Evolutionary conservation across 179 eudicot species (phyloP), one percentile per base, ranked within the genome.

Genomic region (Amaranthus tricolor): DNA sequence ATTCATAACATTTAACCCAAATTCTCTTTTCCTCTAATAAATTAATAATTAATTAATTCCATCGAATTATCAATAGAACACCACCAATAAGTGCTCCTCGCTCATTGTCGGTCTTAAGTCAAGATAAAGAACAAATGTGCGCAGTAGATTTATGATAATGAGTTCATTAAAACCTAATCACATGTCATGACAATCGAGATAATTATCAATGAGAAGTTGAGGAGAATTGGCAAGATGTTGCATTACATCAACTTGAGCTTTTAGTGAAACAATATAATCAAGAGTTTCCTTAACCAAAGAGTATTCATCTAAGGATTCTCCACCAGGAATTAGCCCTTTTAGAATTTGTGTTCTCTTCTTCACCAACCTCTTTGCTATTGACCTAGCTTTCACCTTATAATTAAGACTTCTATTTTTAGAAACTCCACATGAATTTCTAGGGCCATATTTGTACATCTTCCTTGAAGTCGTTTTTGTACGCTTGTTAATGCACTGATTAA

Each of bases 231-330:
- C 89, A 70, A 90, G 72, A 75, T 24, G 60, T 56, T 86, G 78
- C 97, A 92, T 92, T 16, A 90, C 93, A 88, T 90, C 89, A 62
- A 92, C 90, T 77, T 92, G 96, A 72, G 90, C 87, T 62, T 71
- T 55, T 7, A 92, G 85, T 5, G 89, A 89, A 6, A 84, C 53
- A 19, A 92, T 75, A 71, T 92, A 92, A 81, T 90, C 96, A 78
- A 92, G 84, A 75, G 96, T 84, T 89, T 92, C 97, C 47, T 81
- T 83, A 9, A 92, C 76, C 75, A 92, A 79, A 61, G 56, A 69
- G 49, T 61, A 65, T 6, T 87, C 93, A 72, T 90, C 90, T 89
- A 92, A 84, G 68, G 56, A 63, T 79, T 90, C 84, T 31, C 96
- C 96, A 4, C 97, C 97, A 0, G 97, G 97, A 17, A 92, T 80